Evolutionary conservation across 768 basidiomycete genomes (phyloP).

Genomic region (Punctularia strigosozonata): DNA sequence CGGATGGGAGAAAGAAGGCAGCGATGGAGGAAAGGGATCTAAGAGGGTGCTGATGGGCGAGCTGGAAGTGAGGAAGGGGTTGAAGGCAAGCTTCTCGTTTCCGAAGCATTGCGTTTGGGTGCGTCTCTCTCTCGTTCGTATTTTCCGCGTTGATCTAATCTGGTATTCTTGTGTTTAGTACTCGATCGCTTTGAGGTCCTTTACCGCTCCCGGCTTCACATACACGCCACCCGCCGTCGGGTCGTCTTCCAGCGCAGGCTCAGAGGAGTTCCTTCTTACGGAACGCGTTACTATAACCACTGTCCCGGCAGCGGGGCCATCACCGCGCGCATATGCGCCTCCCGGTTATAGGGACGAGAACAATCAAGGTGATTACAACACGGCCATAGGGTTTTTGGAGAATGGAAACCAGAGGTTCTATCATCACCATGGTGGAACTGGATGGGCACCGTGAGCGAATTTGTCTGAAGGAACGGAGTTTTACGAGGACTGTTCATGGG

Average conservation of each 20-base stretch:
- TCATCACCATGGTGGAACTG: constrained; percentile 3
- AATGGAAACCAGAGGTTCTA: constrained; percentile 45
- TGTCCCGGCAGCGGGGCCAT: constrained; percentile 24
- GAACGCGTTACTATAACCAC: constrained; percentile 29
- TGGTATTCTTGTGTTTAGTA: constrained; percentile 23
- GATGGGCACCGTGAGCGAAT: not conserved
- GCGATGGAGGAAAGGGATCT: too few relatives aligned
- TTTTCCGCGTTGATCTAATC: not conserved
- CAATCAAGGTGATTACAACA: constrained; percentile 38
- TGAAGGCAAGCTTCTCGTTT: constrained; percentile 33
- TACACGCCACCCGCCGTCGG: too few relatives aligned
- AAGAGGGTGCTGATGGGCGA: constrained; percentile 36
- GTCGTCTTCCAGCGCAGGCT: constrained; percentile 22
- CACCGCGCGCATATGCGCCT: constrained; percentile 34
- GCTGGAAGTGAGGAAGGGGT: constrained; percentile 29
- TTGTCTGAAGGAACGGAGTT: too few relatives aligned
- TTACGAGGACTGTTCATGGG: too few relatives aligned
- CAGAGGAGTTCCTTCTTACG: constrained; percentile 22
- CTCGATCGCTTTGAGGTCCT: constrained; percentile 27
- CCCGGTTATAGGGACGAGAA: constrained; percentile 35
- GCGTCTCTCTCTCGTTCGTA: constrained; percentile 11
- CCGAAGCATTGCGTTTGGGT: constrained; percentile 37
- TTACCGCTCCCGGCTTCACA: constrained; percentile 29
- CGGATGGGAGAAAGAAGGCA: not conserved
- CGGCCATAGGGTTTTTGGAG: constrained; percentile 37